Evolutionary conservation across 257 asterid genomes (phyloP), one percentile per base, ranked within the genome.

Genomic region (Verbena officinalis): DNA sequence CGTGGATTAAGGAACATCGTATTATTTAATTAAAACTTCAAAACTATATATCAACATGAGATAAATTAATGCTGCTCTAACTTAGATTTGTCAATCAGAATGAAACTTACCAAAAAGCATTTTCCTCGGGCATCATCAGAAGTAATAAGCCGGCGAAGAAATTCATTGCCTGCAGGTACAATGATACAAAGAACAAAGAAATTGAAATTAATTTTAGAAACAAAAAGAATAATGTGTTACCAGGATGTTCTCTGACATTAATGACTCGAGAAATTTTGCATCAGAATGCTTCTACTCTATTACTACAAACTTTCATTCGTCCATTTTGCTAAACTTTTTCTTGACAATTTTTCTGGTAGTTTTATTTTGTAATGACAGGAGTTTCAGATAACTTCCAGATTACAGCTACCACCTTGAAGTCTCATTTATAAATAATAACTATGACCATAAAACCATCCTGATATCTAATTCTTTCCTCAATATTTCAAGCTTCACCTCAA

Each of bases 121-220:
- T 91, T 82, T 91, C 98, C 76, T 91, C 98, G 0, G 98, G 96
- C 98, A 91, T 86, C 94, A 91, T 88, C 68, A 88, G 91, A 75
- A 91, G 86, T 72, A 91, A 78, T 65, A 91, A 73, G 69, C 98
- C 98, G 71, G 96, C 98, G 77, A 88, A 91, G 66, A 88, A 91
- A 73, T 91, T 88, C 98, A 91, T 91, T 19, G 95, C 98, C 98
- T 91, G 94, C 64, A 84, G 69, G 59, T 42, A 48, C 16, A 48
- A 46, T 38, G 49, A 60, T 24, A 55, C 46, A 64, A 39, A 68
- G 62, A 66, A 59, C 50, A 60, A 69, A 61, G 27, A 22, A 62
- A 36, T n/a, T 62, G 61, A 57, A 56, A 65, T 21, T 50, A 49
- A 21, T 19, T 38, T 50, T 31, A 51, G 16, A 39, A 59, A 42